Evolutionary conservation across 2,329 filamentous ascomycete genomes (phyloP).

Genomic region (Talaromyces sp.): DNA sequence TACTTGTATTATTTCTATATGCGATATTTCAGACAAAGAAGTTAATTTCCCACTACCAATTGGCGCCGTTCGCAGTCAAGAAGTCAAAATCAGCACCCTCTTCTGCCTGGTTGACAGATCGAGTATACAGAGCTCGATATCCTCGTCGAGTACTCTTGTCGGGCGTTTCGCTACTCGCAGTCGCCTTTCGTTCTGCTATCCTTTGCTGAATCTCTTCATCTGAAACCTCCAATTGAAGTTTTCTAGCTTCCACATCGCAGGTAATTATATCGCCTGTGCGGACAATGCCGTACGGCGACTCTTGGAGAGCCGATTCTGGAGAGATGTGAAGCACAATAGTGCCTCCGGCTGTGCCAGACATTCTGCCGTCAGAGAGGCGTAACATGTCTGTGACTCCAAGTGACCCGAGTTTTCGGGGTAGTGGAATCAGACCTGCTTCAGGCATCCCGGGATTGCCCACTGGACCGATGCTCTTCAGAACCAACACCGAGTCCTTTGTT

Average conservation of each 20-base stretch:
- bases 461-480: constrained; percentile 46
- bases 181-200: constrained; percentile 24
- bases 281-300: constrained; percentile 45
- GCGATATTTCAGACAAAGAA: too few species aligned
- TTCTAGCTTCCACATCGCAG: constrained; percentile 40
- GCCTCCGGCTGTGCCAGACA: constrained; percentile 51
- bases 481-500: constrained; percentile 39
- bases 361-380: constrained; percentile 48
- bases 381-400: constrained; percentile 49
- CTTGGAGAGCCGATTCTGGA: constrained; percentile 45
- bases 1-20: too few species aligned
- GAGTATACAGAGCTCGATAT: constrained; percentile 36
- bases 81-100: constrained; percentile 38
- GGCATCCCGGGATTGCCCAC: constrained; percentile 50
- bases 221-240: constrained; percentile 36
- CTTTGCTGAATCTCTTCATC: constrained; percentile 37
- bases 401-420: constrained; percentile 43
- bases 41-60: too few species aligned
- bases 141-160: constrained; percentile 19
- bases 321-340: constrained; percentile 51
- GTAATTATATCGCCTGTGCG: constrained; percentile 44
- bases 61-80: constrained; percentile 21
- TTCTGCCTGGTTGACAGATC: constrained; percentile 38
- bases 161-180: not conserved
- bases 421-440: constrained; percentile 47